Evolutionary conservation across 371 early-diverging fungal genomes (phyloP).

Genomic region (Syncephalastrum monosporum): DNA sequence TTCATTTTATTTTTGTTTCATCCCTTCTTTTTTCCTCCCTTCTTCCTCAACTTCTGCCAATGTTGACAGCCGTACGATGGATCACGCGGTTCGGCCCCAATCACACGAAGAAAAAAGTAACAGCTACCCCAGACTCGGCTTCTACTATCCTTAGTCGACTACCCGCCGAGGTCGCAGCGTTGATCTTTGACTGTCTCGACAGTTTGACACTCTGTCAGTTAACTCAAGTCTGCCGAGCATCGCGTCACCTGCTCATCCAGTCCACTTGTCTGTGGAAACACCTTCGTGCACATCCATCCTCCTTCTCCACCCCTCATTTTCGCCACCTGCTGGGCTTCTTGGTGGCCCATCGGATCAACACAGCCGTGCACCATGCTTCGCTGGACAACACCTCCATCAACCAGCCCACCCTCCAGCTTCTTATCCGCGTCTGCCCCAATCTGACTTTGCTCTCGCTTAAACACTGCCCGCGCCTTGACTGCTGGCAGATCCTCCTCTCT

Average conservation of each 20-base stretch:
- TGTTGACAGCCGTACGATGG: too few relatives aligned
- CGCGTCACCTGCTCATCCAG: conserved; percentile 1
- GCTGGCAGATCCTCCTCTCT: conserved; percentile 8
- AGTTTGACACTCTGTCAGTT: conserved; percentile 9
- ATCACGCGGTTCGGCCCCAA: too few relatives aligned
- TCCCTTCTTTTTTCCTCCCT: too few relatives aligned
- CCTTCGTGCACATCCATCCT: conserved; percentile 2
- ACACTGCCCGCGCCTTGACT: conserved; percentile 8
- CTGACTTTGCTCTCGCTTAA: conserved; percentile 4
- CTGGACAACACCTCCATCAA: conserved; percentile 9
- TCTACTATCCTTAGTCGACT: not conserved
- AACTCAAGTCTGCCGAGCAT: conserved; percentile 4
- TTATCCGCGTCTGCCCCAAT: conserved; percentile 7
- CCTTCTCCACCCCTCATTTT: not conserved
- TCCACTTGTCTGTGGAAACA: not conserved
- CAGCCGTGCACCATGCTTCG: not conserved
- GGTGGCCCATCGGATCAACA: conserved; percentile 1
- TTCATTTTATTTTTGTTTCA: too few relatives aligned
- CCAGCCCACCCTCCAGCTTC: not conserved
- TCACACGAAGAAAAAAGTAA: too few relatives aligned
- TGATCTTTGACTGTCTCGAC: conserved; percentile 8
- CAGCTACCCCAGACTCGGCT: too few relatives aligned
- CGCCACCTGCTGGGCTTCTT: conserved; percentile 9
- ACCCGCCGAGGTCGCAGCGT: conserved; percentile 4
- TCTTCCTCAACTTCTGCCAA: too few relatives aligned